These are phyloP conservation scores for Podila clonocystis DNA, from an alignment of 192 early-diverging fungal species.

Conservation along the genomic window DNA sequence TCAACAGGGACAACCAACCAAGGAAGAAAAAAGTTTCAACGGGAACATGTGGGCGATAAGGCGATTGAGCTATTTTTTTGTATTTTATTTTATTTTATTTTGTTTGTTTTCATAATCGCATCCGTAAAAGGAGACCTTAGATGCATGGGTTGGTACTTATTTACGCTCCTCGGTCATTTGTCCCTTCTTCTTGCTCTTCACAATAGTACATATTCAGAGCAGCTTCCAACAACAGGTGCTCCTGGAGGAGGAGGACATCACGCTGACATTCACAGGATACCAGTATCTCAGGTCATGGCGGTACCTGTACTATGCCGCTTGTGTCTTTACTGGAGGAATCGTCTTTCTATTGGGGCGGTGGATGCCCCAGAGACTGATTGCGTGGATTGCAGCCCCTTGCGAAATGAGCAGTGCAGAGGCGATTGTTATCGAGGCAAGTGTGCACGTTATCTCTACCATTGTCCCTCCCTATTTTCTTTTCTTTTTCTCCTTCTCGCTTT, in stretches of 20 bases:
- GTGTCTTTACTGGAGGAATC: constrained; percentile 74
- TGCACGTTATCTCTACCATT: no score
- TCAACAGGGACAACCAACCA: neutral
- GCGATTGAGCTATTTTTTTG: no score
- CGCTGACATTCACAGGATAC: constrained; percentile 64
- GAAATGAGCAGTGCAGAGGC: constrained; percentile 74
- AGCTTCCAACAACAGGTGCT: constrained; percentile 22
- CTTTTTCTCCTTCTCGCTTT: neutral
- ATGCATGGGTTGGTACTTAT: neutral
- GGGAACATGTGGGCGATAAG: neutral
- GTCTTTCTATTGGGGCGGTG: constrained; percentile 85
- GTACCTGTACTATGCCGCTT: constrained; percentile 71
- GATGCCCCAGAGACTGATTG: constrained; percentile 81
- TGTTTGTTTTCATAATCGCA: no score
- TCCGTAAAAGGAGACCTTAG: no score
- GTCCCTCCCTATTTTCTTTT: neutral
- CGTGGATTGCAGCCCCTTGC: constrained; percentile 67
- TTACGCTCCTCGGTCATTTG: neutral
- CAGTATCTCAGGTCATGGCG: constrained; percentile 55
- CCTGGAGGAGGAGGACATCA: constrained; percentile 41
- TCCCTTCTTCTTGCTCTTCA: neutral
- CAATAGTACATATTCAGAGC: neutral
- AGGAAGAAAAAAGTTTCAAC: neutral
- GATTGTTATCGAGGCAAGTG: constrained; percentile 66
- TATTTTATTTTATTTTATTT: no score